These are phyloP conservation scores for Micromonas commoda DNA, from an alignment of 139 green algal genomes.

Conservation along the genomic window DNA sequence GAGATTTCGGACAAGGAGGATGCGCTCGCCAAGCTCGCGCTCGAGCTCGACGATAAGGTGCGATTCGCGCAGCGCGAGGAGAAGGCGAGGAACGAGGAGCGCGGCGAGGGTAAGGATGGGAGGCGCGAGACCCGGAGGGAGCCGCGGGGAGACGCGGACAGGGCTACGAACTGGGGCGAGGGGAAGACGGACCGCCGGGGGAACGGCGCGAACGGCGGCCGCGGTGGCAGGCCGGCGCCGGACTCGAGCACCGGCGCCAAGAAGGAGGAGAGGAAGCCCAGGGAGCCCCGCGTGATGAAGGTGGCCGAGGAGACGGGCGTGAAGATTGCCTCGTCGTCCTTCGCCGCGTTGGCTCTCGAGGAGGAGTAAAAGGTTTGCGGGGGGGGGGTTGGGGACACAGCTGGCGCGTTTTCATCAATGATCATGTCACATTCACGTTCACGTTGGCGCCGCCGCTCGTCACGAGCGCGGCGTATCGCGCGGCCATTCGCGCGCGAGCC, in stretches of 20 bases:
- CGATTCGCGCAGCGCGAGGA: constrained; percentile 13
- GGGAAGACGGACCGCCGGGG: not conserved
- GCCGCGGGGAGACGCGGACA: not conserved
- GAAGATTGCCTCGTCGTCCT: not conserved
- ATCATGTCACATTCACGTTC: not conserved
- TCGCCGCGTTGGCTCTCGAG: constrained; percentile 1
- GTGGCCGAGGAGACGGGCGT: not conserved
- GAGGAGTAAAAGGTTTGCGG: not conserved
- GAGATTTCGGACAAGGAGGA: constrained; percentile 3
- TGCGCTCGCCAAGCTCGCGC: not conserved
- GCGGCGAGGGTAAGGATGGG: not conserved
- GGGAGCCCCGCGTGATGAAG: not conserved
- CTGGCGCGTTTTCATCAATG: no score
- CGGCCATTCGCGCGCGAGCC: no score
- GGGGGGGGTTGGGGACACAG: not conserved
- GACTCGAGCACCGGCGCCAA: not conserved
- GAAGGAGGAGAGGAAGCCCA: not conserved
- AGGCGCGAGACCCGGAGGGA: not conserved
- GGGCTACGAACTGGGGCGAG: not conserved
- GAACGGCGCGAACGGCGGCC: not conserved
- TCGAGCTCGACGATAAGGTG: constrained; percentile 26
- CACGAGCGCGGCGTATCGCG: no score
- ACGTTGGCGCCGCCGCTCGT: no score
- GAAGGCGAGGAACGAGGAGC: not conserved
- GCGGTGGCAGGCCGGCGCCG: not conserved